Percentiles rank a stretch among this genome's conserved stretches.
Evolutionary conservation across 176 grass and related monocot species (phyloP).

Genomic region (Avena insularis): DNA sequence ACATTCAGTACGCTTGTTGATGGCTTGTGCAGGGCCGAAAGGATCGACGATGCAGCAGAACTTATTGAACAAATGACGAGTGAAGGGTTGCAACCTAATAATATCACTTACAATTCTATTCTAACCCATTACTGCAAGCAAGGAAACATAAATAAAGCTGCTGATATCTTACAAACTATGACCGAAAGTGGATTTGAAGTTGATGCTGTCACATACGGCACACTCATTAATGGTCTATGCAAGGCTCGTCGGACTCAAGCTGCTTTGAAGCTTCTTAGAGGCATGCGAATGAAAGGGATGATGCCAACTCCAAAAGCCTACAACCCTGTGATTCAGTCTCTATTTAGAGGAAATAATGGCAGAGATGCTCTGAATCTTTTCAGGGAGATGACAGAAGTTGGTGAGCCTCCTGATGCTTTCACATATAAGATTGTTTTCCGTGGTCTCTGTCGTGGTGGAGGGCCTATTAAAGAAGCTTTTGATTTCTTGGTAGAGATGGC

Average conservation of each 20-base stretch:
- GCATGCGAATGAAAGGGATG: conserved; percentile 76
- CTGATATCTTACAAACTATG: conserved; percentile 81
- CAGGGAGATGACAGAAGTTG: conserved; percentile 74
- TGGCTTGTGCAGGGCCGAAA: conserved; percentile 75
- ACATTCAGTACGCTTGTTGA: conserved; percentile 83
- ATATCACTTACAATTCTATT: conserved; percentile 87
- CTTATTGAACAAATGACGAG: conserved; percentile 78
- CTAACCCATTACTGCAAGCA: conserved; percentile 90
- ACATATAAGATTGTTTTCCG: conserved; percentile 82
- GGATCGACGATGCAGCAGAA: conserved; percentile 76
- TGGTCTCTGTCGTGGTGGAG: conserved; percentile 71
- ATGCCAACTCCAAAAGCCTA: conserved; percentile 78
- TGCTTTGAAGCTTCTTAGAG: conserved; percentile 84
- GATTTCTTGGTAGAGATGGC: conserved; percentile 89
- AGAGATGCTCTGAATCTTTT: conserved; percentile 76
- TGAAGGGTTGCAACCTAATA: conserved; percentile 77
- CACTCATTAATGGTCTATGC: conserved; percentile 76
- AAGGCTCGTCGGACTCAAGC: conserved; percentile 82
- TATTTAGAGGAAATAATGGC: conserved; percentile 62
- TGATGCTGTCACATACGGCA: conserved; percentile 79
- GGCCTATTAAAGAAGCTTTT: conserved; percentile 80
- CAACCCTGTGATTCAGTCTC: conserved; percentile 75
- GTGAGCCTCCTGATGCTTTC: conserved; percentile 76
- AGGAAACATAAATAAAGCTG: conserved; percentile 81
- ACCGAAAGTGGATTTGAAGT: conserved; percentile 76